Evolutionary conservation across 2,329 filamentous ascomycete genomes (phyloP), one percentile per base, ranked within the genome.

Genomic region (Penicillium polonicum): DNA sequence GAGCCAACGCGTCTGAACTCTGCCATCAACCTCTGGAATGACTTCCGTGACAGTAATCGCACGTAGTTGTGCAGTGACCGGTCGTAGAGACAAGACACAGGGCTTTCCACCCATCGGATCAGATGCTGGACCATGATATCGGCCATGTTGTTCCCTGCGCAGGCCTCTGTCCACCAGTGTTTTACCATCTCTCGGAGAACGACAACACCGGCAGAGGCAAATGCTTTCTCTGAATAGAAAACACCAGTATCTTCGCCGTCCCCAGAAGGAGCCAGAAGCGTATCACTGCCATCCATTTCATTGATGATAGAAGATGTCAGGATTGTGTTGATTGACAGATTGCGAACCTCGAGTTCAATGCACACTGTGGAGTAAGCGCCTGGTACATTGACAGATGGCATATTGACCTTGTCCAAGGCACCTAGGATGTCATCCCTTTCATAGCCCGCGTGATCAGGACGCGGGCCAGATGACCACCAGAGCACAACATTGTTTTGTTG

Each of bases 131-230:
- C 94, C 82, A 99, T 91, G 54, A 97, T 87, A 75, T 99, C 94
- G 0, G 95, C 95, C 91, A 99, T 97, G 41, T 86, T 88, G 67
- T 90, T 95, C 38, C 92, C 91, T 60, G 86, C 87, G 71, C 91
- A 94, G 6, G 94, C 95, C 74, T 99, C 93, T 1, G 88, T 84
- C 94, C 94, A 99, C 95, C 95, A 99, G 3, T 90, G 85, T 74
- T 97, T 96, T 66, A 99, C 94, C 92, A 99, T 97, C 68, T 97
- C 95, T 15, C 94, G 88, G 4, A 99, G 82, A 0, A 99, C 94
- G 7, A 88, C 84, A 5, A 97, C 90, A 54, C 92, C 91, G 3
- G 93, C 92, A 49, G 91, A 90, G n/a, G 93, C 88, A 72, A 99
- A 99, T 0, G 93, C 91, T 59, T 89, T 94, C 61, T 96, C 92